Conservation (phyloP, 768 basidiomycete genomes). For the Podaxis sp. region DNA sequence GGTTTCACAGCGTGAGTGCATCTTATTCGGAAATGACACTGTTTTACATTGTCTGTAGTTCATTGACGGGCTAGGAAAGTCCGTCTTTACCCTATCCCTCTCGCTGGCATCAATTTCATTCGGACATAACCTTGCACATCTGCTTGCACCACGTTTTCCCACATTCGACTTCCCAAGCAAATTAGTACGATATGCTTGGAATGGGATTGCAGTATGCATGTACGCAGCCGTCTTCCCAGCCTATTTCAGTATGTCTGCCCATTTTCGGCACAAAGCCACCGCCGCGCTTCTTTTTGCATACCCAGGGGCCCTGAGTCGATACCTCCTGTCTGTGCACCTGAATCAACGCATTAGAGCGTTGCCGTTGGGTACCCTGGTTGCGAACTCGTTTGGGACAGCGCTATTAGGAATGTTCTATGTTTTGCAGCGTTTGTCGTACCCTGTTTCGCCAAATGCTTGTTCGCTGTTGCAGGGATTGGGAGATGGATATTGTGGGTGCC, state of each 20-base stretch:
- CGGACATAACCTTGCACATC: slow-evolving; percentile 59
- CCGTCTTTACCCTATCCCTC: slow-evolving; percentile 72
- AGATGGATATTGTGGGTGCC: slow-evolving; percentile 93
- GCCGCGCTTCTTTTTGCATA: slow-evolving; percentile 88
- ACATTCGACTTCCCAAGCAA: slow-evolving; percentile 28
- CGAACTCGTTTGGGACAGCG: slow-evolving; percentile 78
- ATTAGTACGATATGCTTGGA: slow-evolving; percentile 44
- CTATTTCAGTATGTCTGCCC: slow-evolving; percentile 68
- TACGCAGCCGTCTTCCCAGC: slow-evolving; percentile 76
- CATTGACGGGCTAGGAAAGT: slow-evolving; percentile 80
- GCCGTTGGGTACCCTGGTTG: slow-evolving; percentile 75
- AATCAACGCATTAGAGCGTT: slow-evolving; percentile 62
- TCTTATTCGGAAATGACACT: not conserved
- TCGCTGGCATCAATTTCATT: slow-evolving; percentile 74
- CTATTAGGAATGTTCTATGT: slow-evolving; percentile 72
- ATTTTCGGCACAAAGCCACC: slow-evolving; percentile 74
- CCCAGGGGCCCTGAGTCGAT: slow-evolving; percentile 85
- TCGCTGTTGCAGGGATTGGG: slow-evolving; percentile 73
- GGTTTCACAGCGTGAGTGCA: slow-evolving; percentile 65
- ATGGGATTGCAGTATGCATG: slow-evolving; percentile 51
- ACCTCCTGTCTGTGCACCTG: slow-evolving; percentile 64
- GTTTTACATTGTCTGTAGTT: slow-evolving; percentile 43
- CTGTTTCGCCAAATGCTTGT: slow-evolving; percentile 54
- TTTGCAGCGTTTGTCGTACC: slow-evolving; percentile 50
- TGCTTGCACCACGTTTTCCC: slow-evolving; percentile 37